Evolutionary conservation across 805 yeast genomes (phyloP).

Genomic region (Saccharomycopsis fibuligera): DNA sequence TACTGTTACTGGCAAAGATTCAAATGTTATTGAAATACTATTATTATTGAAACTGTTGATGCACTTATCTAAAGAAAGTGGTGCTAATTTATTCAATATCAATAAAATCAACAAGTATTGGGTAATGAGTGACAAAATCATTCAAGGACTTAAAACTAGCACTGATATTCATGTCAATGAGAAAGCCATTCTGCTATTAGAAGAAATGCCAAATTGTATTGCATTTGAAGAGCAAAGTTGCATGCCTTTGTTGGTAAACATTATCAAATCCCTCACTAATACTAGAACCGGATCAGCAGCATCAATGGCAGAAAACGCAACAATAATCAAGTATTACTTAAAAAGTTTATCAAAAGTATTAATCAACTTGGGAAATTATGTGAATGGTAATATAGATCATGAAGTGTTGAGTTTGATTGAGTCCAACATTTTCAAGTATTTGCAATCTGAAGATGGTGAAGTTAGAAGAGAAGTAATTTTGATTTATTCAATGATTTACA

Average conservation of each 20-base stretch:
- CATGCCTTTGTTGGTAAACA: too few species aligned
- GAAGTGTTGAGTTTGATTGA: not conserved
- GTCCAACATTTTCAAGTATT: not conserved
- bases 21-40: constrained; percentile 4
- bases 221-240: too few species aligned
- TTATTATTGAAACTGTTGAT: constrained; percentile 5
- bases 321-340: not conserved
- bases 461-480: not conserved
- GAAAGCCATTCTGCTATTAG: not conserved
- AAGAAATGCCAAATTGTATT: too few species aligned
- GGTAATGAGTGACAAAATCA: not conserved
- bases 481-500: not conserved
- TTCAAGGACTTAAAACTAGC: not conserved
- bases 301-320: not conserved
- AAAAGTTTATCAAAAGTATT: not conserved
- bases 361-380: not conserved
- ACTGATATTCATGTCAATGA: not conserved
- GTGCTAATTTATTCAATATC: not conserved
- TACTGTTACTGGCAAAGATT: not conserved
- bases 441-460: not conserved
- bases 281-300: too few species aligned
- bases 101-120: constrained; percentile 9
- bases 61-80: not conserved
- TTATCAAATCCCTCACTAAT: too few species aligned
- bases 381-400: not conserved